Percentiles rank a stretch among this genome's conserved stretches.
Conservation (phyloP, 23 red algal genomes). For the Gracilariopsis chorda region DNA sequence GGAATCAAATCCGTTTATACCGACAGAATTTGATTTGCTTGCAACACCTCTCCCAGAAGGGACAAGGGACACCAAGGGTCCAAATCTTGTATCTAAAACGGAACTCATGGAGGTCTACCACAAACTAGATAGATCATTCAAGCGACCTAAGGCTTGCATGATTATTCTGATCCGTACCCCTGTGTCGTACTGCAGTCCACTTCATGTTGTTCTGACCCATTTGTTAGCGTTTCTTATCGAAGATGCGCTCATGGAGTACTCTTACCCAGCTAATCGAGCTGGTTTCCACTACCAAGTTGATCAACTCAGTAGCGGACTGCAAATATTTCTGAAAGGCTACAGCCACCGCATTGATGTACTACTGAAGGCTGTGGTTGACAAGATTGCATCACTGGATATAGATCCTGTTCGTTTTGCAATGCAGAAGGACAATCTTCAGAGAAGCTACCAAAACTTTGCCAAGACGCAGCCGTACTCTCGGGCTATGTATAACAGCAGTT, state of each 20-base stretch:
- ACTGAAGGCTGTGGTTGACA: constrained; percentile 28
- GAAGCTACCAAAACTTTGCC: constrained; percentile 66
- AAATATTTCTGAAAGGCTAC: constrained; percentile 53
- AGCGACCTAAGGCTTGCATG: constrained; percentile 61
- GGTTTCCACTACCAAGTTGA: constrained; percentile 55
- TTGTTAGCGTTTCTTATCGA: constrained; percentile 55
- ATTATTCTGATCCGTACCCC: constrained; percentile 46
- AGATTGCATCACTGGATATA: constrained; percentile 35
- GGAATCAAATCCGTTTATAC: constrained; percentile 84
- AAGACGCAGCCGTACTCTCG: constrained; percentile 50
- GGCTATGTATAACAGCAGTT: constrained; percentile 63
- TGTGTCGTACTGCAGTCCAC: constrained; percentile 60
- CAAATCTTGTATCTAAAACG: neutral
- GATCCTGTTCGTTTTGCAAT: constrained; percentile 53
- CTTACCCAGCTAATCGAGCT: constrained; percentile 85
- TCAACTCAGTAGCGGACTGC: constrained; percentile 30
- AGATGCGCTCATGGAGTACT: constrained; percentile 77
- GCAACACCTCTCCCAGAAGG: constrained; percentile 35
- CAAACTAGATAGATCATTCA: constrained; percentile 84
- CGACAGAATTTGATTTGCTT: constrained; percentile 71
- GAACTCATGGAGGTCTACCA: constrained; percentile 67
- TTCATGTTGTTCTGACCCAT: constrained; percentile 67
- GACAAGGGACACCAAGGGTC: constrained; percentile 31
- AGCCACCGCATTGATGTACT: constrained; percentile 61
- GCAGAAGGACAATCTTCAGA: constrained; percentile 43